Percentiles rank a stretch among this genome's conserved stretches.
phyloP scores from a whole-genome alignment of 2,329 filamentous ascomycete genomes.

The Scorias spongiosa region DNA sequence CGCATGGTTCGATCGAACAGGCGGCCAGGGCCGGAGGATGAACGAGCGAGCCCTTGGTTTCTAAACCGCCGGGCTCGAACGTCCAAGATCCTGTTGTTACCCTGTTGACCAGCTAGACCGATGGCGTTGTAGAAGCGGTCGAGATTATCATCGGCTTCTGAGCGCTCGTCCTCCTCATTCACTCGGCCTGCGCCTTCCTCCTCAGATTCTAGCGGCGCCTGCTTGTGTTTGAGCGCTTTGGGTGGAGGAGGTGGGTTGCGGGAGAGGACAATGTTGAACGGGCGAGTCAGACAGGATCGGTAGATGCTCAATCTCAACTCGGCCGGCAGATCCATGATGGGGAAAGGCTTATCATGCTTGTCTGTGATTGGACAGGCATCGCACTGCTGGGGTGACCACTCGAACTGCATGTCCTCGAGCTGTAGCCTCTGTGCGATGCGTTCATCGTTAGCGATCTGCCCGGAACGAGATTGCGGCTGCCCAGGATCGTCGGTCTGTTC shows the following conservation, averaged over 20 bases:
- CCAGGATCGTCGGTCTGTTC: neutral
- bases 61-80: neutral
- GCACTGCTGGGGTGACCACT: neutral
- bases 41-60: neutral
- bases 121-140: neutral
- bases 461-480: neutral
- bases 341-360: slow-evolving; percentile 13
- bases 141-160: neutral
- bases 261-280: slow-evolving; percentile 18
- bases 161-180: neutral
- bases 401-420: neutral
- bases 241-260: slow-evolving; percentile 7
- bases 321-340: slow-evolving; percentile 29
- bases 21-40: neutral
- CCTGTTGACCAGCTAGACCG: slow-evolving; percentile 2
- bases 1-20: neutral
- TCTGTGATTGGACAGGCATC: neutral
- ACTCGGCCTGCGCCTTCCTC: neutral
- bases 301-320: slow-evolving; percentile 33
- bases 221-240: neutral
- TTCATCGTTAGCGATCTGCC: neutral
- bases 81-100: neutral
- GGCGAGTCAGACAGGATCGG: slow-evolving; percentile 20
- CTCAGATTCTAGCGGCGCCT: neutral
- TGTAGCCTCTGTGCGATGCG: neutral